Evolutionary conservation across 2,329 filamentous ascomycete genomes (phyloP).

Genomic region (Diaporthe citri): DNA sequence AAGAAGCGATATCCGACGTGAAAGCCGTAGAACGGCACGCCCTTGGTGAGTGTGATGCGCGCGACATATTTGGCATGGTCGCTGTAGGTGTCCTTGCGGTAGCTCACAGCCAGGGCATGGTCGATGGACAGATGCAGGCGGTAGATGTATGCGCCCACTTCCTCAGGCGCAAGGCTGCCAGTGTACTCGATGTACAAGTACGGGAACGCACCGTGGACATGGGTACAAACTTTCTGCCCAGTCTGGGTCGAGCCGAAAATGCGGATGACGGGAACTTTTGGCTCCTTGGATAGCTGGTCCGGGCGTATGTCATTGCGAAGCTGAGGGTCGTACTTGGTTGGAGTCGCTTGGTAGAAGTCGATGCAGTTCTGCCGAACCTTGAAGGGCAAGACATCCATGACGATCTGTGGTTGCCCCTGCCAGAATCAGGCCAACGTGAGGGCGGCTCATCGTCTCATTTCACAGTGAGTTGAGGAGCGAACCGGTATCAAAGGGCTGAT

Average conservation of each 20-base stretch:
- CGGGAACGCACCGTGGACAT: conserved; percentile 95
- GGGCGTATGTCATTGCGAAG: conserved; percentile 75
- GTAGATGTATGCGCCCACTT: conserved; percentile 81
- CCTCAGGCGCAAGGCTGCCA: conserved; percentile 74
- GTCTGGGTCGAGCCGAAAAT: conserved; percentile 94
- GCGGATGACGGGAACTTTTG: conserved; percentile 86
- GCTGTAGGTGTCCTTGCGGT: conserved; percentile 79
- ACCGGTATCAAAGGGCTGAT: background rate
- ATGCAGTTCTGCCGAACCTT: conserved; percentile 94
- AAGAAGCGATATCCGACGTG: conserved; percentile 92
- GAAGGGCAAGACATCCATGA: conserved; percentile 74
- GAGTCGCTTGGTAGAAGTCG: conserved; percentile 89
- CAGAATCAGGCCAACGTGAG: background rate
- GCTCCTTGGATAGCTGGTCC: conserved; percentile 71
- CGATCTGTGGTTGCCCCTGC: conserved; percentile 38
- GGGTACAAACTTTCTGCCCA: conserved; percentile 94
- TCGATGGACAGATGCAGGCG: conserved; percentile 89
- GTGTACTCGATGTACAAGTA: conserved; percentile 94
- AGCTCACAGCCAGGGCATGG: conserved; percentile 87
- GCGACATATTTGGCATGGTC: conserved; percentile 82
- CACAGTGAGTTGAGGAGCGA: no score
- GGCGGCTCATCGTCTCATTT: conserved; percentile 24
- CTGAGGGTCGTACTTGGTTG: conserved; percentile 84
- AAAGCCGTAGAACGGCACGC: conserved; percentile 95
- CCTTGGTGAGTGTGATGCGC: conserved; percentile 92